A percentile compares a stretch with the other conserved stretches of the same genome.
phyloP scores from a whole-genome alignment of 164 flowering plant genomes.

The Tetracentron sinense region DNA sequence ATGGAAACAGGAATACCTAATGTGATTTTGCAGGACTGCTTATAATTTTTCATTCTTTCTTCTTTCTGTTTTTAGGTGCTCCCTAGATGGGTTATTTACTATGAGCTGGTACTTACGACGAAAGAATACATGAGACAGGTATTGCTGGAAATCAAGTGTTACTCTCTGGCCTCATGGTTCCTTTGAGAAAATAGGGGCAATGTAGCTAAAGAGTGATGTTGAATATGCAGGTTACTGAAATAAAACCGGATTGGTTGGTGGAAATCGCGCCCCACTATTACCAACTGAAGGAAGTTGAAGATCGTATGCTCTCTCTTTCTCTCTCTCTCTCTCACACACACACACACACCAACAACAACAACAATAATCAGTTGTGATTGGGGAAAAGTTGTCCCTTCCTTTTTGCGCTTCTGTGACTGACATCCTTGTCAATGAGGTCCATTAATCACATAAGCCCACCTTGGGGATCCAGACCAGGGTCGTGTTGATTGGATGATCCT shows the following conservation, averaged over 20 bases:
- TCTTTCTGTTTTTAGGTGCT: slow-evolving; percentile 42
- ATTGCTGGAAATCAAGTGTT: background rate
- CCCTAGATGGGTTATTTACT: slow-evolving; percentile 92
- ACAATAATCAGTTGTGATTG: background rate
- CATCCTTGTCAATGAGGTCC: too few species aligned
- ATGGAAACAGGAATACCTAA: background rate
- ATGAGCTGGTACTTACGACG: slow-evolving; percentile 85
- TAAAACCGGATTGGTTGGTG: slow-evolving; percentile 92
- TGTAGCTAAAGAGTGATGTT: background rate
- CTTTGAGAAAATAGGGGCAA: background rate
- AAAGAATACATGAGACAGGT: slow-evolving; percentile 98
- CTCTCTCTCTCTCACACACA: slow-evolving; percentile 10
- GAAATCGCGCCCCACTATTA: slow-evolving; percentile 95
- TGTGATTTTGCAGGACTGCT: background rate
- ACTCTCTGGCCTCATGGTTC: background rate
- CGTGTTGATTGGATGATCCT: too few species aligned
- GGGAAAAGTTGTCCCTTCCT: background rate
- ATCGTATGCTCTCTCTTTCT: slow-evolving; percentile 52
- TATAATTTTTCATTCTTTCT: slow-evolving; percentile 7
- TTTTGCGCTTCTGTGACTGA: background rate
- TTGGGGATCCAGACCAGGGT: background rate
- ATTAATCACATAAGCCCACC: background rate
- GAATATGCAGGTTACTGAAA: slow-evolving; percentile 67
- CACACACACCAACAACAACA: too few species aligned
- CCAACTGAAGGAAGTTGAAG: slow-evolving; percentile 90